These are phyloP conservation scores for Russula sp. DNA, from an alignment of 768 basidiomycete species.

Conservation along the genomic window DNA sequence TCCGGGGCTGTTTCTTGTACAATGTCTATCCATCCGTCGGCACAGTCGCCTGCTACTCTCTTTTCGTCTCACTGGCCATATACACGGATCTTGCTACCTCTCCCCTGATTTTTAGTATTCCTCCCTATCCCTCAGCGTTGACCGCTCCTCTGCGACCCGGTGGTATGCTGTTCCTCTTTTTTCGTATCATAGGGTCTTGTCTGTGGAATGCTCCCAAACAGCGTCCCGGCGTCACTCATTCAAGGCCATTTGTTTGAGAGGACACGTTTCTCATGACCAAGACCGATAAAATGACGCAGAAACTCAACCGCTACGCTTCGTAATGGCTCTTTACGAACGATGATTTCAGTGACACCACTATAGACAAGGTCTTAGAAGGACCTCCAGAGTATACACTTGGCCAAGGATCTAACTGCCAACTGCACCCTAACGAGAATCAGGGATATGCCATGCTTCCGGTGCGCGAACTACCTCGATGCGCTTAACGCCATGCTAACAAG, in stretches of 20 bases:
- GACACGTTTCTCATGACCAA: too few relatives aligned
- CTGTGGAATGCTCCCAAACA: not conserved
- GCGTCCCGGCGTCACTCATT: not conserved
- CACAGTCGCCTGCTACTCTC: not conserved
- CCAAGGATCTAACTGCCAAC: too few relatives aligned
- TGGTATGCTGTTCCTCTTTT: not conserved
- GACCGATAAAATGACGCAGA: too few relatives aligned
- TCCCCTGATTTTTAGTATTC: conserved; percentile 6
- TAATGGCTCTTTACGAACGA: too few relatives aligned
- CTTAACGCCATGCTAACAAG: too few relatives aligned
- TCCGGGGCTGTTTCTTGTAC: conserved; percentile 11
- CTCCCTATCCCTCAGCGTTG: conserved; percentile 15
- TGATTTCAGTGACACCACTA: too few relatives aligned
- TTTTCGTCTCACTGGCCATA: not conserved
- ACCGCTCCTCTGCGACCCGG: not conserved
- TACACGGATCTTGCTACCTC: conserved; percentile 10
- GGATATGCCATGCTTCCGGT: too few relatives aligned
- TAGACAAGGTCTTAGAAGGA: too few relatives aligned
- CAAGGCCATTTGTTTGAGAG: not conserved
- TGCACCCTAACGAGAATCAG: too few relatives aligned
- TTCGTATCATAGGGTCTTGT: not conserved
- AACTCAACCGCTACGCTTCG: too few relatives aligned
- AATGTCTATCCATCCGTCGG: not conserved
- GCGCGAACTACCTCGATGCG: too few relatives aligned
- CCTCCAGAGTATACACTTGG: too few relatives aligned